phyloP scores from a whole-genome alignment of 2,329 filamentous ascomycete genomes.

The Diplocarpon mali region DNA sequence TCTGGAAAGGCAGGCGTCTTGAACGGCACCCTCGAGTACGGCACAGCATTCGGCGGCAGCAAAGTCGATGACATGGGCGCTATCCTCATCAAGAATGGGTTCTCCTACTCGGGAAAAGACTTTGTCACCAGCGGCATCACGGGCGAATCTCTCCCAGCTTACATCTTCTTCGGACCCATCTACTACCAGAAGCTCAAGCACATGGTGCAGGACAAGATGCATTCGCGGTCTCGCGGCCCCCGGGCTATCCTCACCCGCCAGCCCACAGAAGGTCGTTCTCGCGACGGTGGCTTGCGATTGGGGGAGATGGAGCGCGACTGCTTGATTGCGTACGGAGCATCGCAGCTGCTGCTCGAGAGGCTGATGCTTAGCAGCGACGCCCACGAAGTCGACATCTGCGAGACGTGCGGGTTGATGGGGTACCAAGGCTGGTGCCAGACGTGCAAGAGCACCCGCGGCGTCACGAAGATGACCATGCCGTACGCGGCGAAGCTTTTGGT shows the following conservation, averaged over 20 bases:
- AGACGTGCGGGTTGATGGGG: constrained; percentile 87
- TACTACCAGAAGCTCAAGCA: constrained; percentile 99
- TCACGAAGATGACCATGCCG: constrained; percentile 90
- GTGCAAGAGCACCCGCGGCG: constrained; percentile 72
- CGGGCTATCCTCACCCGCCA: constrained; percentile 87
- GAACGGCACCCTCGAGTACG: constrained; percentile 77
- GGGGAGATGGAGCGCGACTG: constrained; percentile 99
- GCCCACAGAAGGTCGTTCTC: constrained; percentile 87
- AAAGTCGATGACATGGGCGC: constrained; percentile 83
- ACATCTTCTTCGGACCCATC: constrained; percentile 97
- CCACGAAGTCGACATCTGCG: constrained; percentile 86
- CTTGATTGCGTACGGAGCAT: constrained; percentile 91
- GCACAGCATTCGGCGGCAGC: constrained; percentile 74
- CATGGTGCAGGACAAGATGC: constrained; percentile 99
- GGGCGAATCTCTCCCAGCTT: constrained; percentile 84
- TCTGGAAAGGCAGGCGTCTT: constrained; percentile 90
- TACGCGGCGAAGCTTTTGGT: constrained; percentile 95
- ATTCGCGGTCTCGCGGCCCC: constrained; percentile 82
- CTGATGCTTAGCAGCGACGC: constrained; percentile 92
- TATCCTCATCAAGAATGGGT: constrained; percentile 76
- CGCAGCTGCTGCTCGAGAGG: constrained; percentile 81
- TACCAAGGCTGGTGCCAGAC: constrained; percentile 92
- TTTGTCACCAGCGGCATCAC: constrained; percentile 93
- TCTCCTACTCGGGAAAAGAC: constrained; percentile 95
- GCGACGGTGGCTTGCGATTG: constrained; percentile 82